Evolutionary conservation across 345 rosid genomes (phyloP), one percentile per base, ranked within the genome.

Genomic region (Firmiana major): DNA sequence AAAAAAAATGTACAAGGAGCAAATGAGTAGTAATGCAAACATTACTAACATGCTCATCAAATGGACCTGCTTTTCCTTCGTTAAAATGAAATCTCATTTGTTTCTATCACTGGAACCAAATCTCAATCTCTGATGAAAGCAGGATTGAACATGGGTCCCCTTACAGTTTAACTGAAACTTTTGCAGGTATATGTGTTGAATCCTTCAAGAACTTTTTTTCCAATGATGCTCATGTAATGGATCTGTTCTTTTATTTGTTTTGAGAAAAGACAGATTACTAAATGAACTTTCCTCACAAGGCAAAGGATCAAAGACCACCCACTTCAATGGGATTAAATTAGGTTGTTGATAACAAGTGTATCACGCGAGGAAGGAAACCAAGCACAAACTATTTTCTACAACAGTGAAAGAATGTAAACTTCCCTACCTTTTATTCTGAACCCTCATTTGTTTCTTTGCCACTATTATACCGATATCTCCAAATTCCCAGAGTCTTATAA

Each of bases 401-500:
- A 12, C 19, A 13, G 19, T 5, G 64, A 28, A 60, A 26, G n/a
- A 26, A 28, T 60, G 40, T 15, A 28, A 24, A 31, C 22, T 71
- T 10, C 60, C 45, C 60, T 71, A 71, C 60, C 21, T 71, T 51
- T 31, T 53, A 71, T 31, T 51, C 16, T 6, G 45, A 73, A 22
- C 36, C 64, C 31, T 82, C 82, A 63, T 77, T 70, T 69, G 74
- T 43, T 79, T 82, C 88, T 68, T 75, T 74, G 28, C 79, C 86
- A 68, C 80, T 79, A 68, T 34, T 82, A 77, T 75, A 28, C 71
- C 43, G 85, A 83, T 83, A 82, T 79, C 89, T 89, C 85, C 88
- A 77, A 46, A 94, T 83, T 73, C 99, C 98, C 75, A 87, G 80
- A 75, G 92, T 94, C 89, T 96, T 96, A 71, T 84, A 92, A 84